Evolutionary conservation across 2,329 filamentous ascomycete species (phyloP).

Genomic region (Trichoderma sp.): DNA sequence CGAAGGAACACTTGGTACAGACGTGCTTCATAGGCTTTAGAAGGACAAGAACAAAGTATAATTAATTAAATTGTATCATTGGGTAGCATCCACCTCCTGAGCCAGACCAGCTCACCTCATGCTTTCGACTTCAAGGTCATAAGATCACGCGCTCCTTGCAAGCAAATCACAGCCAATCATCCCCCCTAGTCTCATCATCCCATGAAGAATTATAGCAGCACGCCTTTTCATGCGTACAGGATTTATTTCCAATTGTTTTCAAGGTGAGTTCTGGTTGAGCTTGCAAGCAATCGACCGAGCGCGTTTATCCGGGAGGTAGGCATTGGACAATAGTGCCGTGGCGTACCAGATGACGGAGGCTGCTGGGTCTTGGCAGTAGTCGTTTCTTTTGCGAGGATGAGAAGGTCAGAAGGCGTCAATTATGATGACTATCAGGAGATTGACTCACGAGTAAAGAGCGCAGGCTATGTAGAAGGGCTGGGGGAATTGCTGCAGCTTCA

Average conservation of each 20-base stretch:
- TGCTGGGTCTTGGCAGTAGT: neutral
- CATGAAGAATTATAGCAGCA: neutral
- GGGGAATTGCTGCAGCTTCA: neutral
- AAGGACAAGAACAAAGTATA: neutral
- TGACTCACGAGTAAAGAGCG: conserved; percentile 3
- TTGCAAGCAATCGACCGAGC: conserved; percentile 1
- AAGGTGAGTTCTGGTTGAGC: neutral
- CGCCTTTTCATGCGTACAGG: neutral
- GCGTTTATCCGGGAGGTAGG: neutral
- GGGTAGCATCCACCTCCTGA: neutral
- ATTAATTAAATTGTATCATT: neutral
- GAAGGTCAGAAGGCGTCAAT: neutral
- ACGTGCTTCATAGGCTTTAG: neutral
- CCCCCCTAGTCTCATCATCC: neutral
- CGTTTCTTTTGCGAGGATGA: neutral
- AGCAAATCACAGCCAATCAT: neutral
- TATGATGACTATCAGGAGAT: too few relatives aligned
- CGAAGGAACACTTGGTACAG: neutral
- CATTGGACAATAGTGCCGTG: neutral
- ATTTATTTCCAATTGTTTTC: neutral
- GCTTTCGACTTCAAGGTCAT: neutral
- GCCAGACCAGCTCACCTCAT: neutral
- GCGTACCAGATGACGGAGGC: conserved; percentile 8
- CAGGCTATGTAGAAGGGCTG: neutral
- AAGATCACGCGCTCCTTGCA: neutral